Percentiles rank a stretch among this genome's conserved stretches.
Evolutionary conservation across 306 rosid genomes (phyloP).

Genomic region (Castanea sativa): DNA sequence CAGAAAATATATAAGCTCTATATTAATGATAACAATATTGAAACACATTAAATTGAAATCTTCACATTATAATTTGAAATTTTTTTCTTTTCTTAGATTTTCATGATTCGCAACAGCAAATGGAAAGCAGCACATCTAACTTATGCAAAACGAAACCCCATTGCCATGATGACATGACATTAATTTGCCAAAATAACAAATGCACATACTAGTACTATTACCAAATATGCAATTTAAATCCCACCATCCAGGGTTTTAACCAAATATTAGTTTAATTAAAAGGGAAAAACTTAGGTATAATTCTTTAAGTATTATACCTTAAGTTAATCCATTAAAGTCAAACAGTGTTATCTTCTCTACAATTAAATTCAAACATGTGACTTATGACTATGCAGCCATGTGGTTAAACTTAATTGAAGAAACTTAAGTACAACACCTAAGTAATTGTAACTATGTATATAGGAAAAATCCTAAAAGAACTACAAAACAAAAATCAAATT

Average conservation of each 20-base stretch:
- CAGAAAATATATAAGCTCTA: not conserved
- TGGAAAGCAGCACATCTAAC: not conserved
- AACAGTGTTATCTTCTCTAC: too few relatives aligned
- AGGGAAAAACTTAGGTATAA: too few relatives aligned
- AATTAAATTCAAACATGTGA: too few relatives aligned
- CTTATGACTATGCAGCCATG: too few relatives aligned
- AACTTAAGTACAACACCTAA: not conserved
- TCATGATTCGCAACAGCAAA: not conserved
- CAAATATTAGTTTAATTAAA: not conserved
- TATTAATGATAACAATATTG: slow-evolving; percentile 9
- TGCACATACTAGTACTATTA: not conserved
- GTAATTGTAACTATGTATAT: too few relatives aligned
- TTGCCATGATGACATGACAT: not conserved
- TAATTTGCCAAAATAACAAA: not conserved
- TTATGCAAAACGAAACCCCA: not conserved
- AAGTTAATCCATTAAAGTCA: too few relatives aligned
- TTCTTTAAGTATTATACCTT: too few relatives aligned
- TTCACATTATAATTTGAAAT: not conserved
- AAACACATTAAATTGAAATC: not conserved
- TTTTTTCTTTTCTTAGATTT: not conserved
- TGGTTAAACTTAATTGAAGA: too few relatives aligned
- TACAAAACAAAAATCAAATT: not conserved
- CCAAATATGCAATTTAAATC: not conserved
- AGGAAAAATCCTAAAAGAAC: not conserved
- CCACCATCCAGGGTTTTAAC: not conserved